Evolutionary conservation across 306 rosid species (phyloP), one percentile per base, ranked within the genome.

Genomic region (Pyrus communis): DNA sequence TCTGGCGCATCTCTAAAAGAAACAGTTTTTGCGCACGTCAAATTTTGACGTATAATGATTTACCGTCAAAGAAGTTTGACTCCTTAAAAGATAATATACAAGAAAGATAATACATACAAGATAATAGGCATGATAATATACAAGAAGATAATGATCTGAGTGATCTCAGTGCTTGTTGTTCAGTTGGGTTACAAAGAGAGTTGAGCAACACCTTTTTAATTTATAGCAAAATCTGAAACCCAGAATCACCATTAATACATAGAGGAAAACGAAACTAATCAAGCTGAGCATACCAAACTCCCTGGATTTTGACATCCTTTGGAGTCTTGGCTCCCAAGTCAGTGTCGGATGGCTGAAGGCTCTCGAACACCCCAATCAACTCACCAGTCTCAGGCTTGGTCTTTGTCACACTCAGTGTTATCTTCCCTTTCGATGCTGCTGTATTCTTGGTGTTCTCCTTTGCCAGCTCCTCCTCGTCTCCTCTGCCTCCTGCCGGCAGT

Each of bases 261-360:
- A 33, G 25, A 49, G 30, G 38, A 73, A 22, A 35, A 22, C 21
- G 27, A 54, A 89, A 3, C 38, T 81, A 87, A 0, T 92, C 98
- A 65, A 94, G 98, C 92, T 94, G 98, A 84, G 95, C 98, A 82
- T 94, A 94, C 98, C 98, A 94, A 59, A 94, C 5, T 6, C 98
- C 98, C 83, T 89, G 94, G 78, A 94, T 92, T 85, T 94, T 94
- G 4, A 94, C 97, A 10, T 94, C 98, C 87, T 94, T 94, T 7
- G 98, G 98, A 63, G 78, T 83, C 84, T 94, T 94, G 6, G 98
- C 97, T 19, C 98, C 98, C 93, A 94, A 84, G 76, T 94, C 98
- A 80, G 98, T 93, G 80, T 93, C 98, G 27, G 98, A 93, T 0
- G 98, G 98, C 88, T 91, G 98, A 77, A 89, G 0, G 70, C 98